Conservation (phyloP, 1,284 basidiomycete genomes). For the Apiotrichum gamsii region DNA sequence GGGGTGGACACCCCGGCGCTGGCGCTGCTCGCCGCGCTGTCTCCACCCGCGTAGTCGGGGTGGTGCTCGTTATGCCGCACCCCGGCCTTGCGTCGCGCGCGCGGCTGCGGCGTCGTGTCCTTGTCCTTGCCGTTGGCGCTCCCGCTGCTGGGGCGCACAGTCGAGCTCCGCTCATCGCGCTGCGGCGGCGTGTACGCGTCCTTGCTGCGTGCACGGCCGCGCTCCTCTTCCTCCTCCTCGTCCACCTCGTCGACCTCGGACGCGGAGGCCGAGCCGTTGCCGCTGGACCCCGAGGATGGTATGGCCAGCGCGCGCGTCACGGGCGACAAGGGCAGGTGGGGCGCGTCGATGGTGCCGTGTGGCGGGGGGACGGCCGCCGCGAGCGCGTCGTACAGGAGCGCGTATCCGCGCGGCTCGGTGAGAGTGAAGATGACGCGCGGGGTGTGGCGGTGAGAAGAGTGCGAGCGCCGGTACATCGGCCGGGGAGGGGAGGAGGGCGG, state of each 20-base stretch:
- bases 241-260: constrained; percentile 6
- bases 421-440: constrained; percentile 20
- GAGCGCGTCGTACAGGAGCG: constrained; percentile 21
- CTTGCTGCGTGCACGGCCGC: constrained; percentile 32
- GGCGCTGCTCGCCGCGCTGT: neutral
- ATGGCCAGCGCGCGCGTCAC: constrained; percentile 9
- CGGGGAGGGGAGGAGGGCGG: constrained; percentile 1
- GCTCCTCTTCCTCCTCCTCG: constrained; percentile 20
- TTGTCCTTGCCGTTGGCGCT: neutral
- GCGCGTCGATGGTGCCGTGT: neutral
- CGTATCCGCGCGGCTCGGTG: constrained; percentile 28
- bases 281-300: constrained; percentile 1
- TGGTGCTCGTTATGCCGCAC: too few species aligned
- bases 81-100: neutral
- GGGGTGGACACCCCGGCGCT: neutral
- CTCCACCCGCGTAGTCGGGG: too few species aligned
- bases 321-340: constrained; percentile 2
- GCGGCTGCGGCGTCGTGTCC: neutral
- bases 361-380: constrained; percentile 9
- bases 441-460: neutral
- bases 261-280: neutral
- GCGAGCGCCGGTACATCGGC: neutral
- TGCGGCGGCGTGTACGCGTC: constrained; percentile 4
- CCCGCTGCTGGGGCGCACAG: neutral
- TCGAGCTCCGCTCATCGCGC: neutral